phyloP scores from a whole-genome alignment of 2,329 filamentous ascomycete genomes.

The Fusarium oligoseptatum region DNA sequence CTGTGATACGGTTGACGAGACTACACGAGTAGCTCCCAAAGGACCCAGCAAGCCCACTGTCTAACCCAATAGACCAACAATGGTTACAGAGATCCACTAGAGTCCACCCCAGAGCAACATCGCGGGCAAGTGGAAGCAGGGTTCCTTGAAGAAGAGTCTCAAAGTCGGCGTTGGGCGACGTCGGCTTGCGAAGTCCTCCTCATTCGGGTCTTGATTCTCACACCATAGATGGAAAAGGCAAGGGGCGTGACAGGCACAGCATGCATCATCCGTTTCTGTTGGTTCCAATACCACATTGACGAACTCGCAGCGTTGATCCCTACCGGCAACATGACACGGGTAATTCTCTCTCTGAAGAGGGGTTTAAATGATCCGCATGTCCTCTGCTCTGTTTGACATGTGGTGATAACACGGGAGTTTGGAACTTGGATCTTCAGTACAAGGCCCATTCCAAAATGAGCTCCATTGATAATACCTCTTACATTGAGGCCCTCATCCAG shows the following conservation, averaged over 20 bases:
- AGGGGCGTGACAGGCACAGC: background rate
- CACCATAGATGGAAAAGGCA: background rate
- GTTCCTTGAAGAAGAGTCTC: background rate
- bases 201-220: background rate
- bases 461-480: constrained; percentile 26
- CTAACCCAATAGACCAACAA: background rate
- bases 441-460: constrained; percentile 19
- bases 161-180: background rate
- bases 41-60: background rate
- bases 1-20: constrained; percentile 9
- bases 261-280: background rate
- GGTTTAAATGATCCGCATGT: constrained; percentile 11
- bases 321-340: background rate
- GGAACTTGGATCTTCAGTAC: background rate
- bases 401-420: background rate
- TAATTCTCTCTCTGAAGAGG: background rate
- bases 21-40: background rate
- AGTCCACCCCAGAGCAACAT: background rate
- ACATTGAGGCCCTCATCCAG: constrained; percentile 12
- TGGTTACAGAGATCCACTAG: background rate
- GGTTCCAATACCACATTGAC: constrained; percentile 8
- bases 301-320: background rate
- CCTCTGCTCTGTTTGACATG: background rate
- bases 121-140: constrained; percentile 2
- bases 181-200: background rate